These are phyloP conservation scores for Kokia cookei DNA, from an alignment of 441 rosid genomes.

Conservation along the genomic window DNA sequence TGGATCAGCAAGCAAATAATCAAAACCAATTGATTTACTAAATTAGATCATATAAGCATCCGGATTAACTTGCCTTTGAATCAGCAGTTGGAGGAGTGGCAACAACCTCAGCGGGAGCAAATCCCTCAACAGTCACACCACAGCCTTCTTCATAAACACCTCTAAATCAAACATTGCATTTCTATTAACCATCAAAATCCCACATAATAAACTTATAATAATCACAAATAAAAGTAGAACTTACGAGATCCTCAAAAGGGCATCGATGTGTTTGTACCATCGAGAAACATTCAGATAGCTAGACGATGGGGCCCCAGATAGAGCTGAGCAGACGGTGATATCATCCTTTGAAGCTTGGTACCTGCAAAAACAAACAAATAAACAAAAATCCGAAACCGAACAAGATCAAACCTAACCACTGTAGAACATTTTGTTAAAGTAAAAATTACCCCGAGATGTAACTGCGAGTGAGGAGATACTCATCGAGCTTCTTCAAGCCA, in stretches of 20 bases:
- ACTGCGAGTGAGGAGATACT: slow-evolving; percentile 56
- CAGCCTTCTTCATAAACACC: slow-evolving; percentile 54
- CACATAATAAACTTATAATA: background rate
- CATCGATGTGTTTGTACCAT: slow-evolving; percentile 85
- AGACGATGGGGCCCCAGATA: slow-evolving; percentile 57
- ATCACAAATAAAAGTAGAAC: slow-evolving; percentile 11
- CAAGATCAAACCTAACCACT: slow-evolving; percentile 29
- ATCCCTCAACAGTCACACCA: slow-evolving; percentile 49
- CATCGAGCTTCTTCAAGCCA: slow-evolving; percentile 86
- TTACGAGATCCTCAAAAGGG: slow-evolving; percentile 90
- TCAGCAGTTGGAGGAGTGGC: slow-evolving; percentile 55
- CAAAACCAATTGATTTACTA: background rate
- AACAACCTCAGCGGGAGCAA: slow-evolving; percentile 32
- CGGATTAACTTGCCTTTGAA: slow-evolving; percentile 32
- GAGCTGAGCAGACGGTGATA: slow-evolving; percentile 47
- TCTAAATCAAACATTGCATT: slow-evolving; percentile 17
- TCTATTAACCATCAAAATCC: background rate
- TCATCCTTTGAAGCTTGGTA: slow-evolving; percentile 97
- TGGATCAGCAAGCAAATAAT: background rate
- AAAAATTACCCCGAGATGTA: slow-evolving; percentile 7
- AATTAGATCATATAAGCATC: background rate
- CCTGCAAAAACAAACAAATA: slow-evolving; percentile 18
- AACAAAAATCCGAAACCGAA: slow-evolving; percentile 18
- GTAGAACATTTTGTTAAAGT: background rate
- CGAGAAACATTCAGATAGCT: slow-evolving; percentile 56